phyloP scores from a whole-genome alignment of 2,329 filamentous ascomycete genomes.

The Penicillium olsonii region DNA sequence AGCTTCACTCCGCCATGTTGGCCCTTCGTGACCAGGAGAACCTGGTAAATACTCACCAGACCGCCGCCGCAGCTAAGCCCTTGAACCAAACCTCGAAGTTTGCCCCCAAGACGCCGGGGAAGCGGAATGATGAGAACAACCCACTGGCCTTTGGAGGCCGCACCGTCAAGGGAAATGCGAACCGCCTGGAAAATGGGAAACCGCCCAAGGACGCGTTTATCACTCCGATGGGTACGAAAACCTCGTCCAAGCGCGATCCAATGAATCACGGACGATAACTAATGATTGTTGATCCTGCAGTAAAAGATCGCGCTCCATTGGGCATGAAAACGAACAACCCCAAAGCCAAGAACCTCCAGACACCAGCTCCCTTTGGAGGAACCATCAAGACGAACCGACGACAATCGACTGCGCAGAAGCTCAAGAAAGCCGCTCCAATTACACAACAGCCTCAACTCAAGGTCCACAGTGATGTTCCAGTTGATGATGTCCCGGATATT shows the following conservation, averaged over 20 bases:
- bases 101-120: slow-evolving; percentile 78
- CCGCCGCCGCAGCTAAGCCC: slow-evolving; percentile 69
- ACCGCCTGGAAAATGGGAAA: slow-evolving; percentile 59
- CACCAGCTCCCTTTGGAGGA: slow-evolving; percentile 62
- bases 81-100: slow-evolving; percentile 66
- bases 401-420: slow-evolving; percentile 61
- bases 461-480: slow-evolving; percentile 51
- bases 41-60: slow-evolving; percentile 72
- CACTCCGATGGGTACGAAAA: slow-evolving; percentile 75
- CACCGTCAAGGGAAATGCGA: slow-evolving; percentile 56
- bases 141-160: slow-evolving; percentile 61
- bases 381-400: slow-evolving; percentile 62
- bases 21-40: slow-evolving; percentile 87
- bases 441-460: slow-evolving; percentile 46
- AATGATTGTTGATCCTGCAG: slow-evolving; percentile 39
- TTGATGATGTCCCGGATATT: slow-evolving; percentile 68
- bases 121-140: slow-evolving; percentile 91
- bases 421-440: slow-evolving; percentile 58
- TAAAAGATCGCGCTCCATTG: slow-evolving; percentile 74
- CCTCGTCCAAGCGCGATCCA: not conserved
- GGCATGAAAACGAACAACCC: slow-evolving; percentile 97
- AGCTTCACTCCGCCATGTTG: slow-evolving; percentile 59
- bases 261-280: slow-evolving; percentile 2
- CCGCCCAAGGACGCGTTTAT: slow-evolving; percentile 67
- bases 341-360: slow-evolving; percentile 70